Evolutionary conservation across 2,329 filamentous ascomycete species (phyloP), one percentile per base, ranked within the genome.

Genomic region (Colletotrichum sp.): DNA sequence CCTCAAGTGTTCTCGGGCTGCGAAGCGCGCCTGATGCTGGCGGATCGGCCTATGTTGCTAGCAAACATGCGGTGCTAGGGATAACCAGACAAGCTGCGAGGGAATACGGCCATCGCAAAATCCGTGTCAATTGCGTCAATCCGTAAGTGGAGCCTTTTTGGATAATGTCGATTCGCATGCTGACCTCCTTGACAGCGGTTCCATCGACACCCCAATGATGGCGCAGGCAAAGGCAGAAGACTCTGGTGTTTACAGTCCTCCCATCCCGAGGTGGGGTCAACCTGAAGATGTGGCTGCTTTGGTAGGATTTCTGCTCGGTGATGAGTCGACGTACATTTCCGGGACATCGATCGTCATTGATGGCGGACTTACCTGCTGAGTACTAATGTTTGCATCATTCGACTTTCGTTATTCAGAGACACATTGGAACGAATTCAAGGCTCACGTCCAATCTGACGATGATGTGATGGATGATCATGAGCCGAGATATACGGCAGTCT

Each of bases 281-380:
- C 79, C 81, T 1, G 77, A 78, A 15, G 80, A 82, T 36, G 79
- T 82, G 5, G 80, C 80, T 1, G 58, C 70, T 2, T 58, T 81
- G 26, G 78, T 81, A 60, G 79, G 77, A 0, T 82, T 81, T 60
- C 64, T 82, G 3, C 70, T 82, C 2, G 79, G 80, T 16, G 78
- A 80, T 18, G 80, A 81, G 7, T 64, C 78, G 2, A 78, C 76
- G 18, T 82, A 80, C 55, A 79, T 83, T 8, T 78, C 79, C 0
- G 80, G 80, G 0, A 52, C 70, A 16, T 18, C 28, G 1, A 52
- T 67, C 13, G 58, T 56, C 5, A n/a, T 73, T 38, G 73, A 73
- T 15, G 60, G 70, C 4, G 48, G 58, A 21, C 21, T 30, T 4
- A 16, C 13, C 16, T 43, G 5, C 32, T n/a, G 13, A 18, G 12